Conservation (phyloP, 257 asterid species). For the Nicotiana otophora region DNA sequence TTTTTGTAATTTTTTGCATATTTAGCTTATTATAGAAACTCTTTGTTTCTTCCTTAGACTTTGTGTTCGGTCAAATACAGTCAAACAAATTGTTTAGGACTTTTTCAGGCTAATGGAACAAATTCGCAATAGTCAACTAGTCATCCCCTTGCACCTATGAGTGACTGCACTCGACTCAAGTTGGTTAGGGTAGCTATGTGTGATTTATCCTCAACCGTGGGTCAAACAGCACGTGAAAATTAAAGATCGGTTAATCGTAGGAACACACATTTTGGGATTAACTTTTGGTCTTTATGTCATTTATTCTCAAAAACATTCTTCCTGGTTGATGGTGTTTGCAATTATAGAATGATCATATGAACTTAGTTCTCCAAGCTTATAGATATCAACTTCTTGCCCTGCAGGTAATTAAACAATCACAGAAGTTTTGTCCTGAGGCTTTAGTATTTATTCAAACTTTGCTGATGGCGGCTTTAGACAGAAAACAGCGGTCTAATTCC, state of each 20-base stretch:
- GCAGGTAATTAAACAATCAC: slow-evolving; percentile 66
- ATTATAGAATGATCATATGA: not conserved
- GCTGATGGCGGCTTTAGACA: slow-evolving; percentile 63
- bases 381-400: not conserved
- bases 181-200: not conserved
- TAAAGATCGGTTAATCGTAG: not conserved
- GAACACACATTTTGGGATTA: not conserved
- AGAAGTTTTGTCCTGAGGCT: slow-evolving; percentile 81
- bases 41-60: no score
- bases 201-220: not conserved
- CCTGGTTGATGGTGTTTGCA: not conserved
- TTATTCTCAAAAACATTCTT: not conserved
- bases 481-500: slow-evolving; percentile 32
- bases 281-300: not conserved
- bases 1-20: not conserved
- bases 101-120: not conserved
- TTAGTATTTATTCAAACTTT: slow-evolving; percentile 58
- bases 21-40: not conserved
- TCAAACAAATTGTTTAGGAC: not conserved
- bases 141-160: not conserved
- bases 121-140: not conserved
- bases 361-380: not conserved
- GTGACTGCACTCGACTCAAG: not conserved
- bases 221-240: not conserved
- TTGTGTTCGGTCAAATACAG: no score